These are phyloP conservation scores for Lentinus tigrinus DNA, from an alignment of 768 basidiomycete species.

Conservation along the genomic window DNA sequence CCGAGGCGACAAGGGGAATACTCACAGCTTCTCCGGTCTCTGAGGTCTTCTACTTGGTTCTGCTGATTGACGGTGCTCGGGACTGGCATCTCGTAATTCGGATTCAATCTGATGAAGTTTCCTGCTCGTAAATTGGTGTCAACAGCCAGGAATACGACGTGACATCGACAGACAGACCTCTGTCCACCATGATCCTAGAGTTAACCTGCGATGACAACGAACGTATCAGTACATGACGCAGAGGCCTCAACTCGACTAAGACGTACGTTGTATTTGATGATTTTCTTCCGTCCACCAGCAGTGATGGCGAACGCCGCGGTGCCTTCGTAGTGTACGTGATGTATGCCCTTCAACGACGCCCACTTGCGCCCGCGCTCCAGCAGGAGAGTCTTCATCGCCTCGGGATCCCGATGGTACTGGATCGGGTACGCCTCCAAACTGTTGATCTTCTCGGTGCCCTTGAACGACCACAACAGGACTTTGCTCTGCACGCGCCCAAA, in stretches of 20 bases:
- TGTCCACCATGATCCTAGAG: constrained; percentile 63
- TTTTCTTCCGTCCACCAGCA: constrained; percentile 19
- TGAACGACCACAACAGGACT: constrained; percentile 37
- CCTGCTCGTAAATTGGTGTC: constrained; percentile 19
- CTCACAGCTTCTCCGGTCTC: too few species aligned
- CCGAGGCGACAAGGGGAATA: too few species aligned
- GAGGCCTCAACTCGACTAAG: not conserved
- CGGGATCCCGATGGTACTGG: constrained; percentile 44
- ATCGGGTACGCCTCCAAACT: constrained; percentile 52
- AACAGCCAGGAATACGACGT: not conserved
- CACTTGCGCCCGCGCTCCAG: constrained; percentile 53
- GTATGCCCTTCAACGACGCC: constrained; percentile 48
- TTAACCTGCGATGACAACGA: constrained; percentile 39
- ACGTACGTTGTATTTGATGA: constrained; percentile 48
- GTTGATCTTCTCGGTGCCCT: constrained; percentile 49
- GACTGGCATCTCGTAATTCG: constrained; percentile 3
- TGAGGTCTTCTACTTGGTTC: too few species aligned
- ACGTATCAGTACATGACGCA: not conserved
- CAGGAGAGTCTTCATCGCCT: constrained; percentile 39
- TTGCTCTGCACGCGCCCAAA: constrained; percentile 39
- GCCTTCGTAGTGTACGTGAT: constrained; percentile 37
- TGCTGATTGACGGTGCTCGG: not conserved
- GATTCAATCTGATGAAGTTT: constrained; percentile 52
- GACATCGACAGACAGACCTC: constrained; percentile 30
- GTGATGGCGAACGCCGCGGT: constrained; percentile 36